phyloP scores from a whole-genome alignment of 2,329 filamentous ascomycete genomes.

The Sphaceloma murrayae region DNA sequence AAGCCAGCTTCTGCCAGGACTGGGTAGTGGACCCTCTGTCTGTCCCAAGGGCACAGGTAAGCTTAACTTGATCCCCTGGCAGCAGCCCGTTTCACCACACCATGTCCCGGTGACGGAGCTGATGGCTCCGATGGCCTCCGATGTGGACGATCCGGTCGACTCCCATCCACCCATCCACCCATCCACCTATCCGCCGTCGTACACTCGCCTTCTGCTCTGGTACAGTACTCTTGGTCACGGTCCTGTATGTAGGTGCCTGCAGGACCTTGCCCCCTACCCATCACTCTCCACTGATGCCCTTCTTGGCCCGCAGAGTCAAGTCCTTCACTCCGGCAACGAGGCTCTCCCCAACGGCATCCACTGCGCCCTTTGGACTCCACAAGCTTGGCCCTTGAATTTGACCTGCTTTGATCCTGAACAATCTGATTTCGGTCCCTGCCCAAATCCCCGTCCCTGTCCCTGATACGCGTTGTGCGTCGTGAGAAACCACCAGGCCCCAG shows the following conservation, averaged over 20 bases:
- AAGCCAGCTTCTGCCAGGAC: background rate
- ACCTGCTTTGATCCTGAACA: conserved; percentile 85
- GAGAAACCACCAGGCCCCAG: conserved; percentile 86
- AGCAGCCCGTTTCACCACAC: conserved; percentile 9
- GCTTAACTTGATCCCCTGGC: conserved; percentile 13
- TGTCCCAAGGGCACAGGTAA: conserved; percentile 2
- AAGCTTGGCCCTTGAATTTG: conserved; percentile 64
- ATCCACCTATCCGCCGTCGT: too few relatives aligned
- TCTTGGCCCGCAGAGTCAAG: conserved; percentile 15
- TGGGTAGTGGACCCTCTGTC: conserved; percentile 13
- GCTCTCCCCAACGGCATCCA: conserved; percentile 75
- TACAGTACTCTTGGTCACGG: too few relatives aligned
- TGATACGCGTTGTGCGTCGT: conserved; percentile 77
- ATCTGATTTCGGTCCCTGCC: conserved; percentile 79
- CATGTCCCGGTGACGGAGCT: conserved; percentile 6
- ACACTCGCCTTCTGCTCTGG: too few relatives aligned
- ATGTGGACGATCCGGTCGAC: too few relatives aligned
- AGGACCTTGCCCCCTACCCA: background rate
- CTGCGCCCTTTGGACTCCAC: conserved; percentile 76
- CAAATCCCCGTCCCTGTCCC: conserved; percentile 78
- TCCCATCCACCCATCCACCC: too few relatives aligned
- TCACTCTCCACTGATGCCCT: conserved; percentile 16
- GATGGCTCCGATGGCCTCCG: background rate
- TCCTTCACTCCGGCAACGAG: conserved; percentile 18
- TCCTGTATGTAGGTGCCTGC: too few relatives aligned